phyloP scores from a whole-genome alignment of 2,329 filamentous ascomycete genomes.

The Albifimbria verrucaria region DNA sequence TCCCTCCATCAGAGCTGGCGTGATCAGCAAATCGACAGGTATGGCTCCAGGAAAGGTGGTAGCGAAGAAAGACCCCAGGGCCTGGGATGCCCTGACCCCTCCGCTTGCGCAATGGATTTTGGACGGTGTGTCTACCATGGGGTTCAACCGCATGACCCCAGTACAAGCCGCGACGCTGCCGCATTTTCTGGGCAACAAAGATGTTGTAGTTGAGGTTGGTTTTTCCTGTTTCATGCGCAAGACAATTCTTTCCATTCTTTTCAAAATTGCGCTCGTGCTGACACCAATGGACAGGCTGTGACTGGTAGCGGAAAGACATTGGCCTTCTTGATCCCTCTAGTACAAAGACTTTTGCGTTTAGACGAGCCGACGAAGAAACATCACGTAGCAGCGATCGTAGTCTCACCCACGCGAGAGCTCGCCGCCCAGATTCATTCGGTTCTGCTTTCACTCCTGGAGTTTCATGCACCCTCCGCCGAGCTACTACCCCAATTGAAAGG shows the following conservation, averaged over 20 bases:
- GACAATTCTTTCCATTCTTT: slow-evolving; percentile 1
- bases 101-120: slow-evolving; percentile 67
- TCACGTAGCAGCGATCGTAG: slow-evolving; percentile 85
- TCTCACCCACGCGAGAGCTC: slow-evolving; percentile 87
- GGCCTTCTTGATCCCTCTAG: slow-evolving; percentile 77
- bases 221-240: no score
- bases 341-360: slow-evolving; percentile 76
- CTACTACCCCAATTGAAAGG: slow-evolving; percentile 51
- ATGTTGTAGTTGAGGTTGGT: slow-evolving; percentile 79
- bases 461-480: slow-evolving; percentile 76
- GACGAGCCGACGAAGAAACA: slow-evolving; percentile 84
- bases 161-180: slow-evolving; percentile 93
- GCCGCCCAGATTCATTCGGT: slow-evolving; percentile 88
- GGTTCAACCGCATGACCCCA: slow-evolving; percentile 83
- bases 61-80: slow-evolving; percentile 45
- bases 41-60: slow-evolving; percentile 30
- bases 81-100: slow-evolving; percentile 37
- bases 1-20: neutral
- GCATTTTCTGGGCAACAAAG: slow-evolving; percentile 84
- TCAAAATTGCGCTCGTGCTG: neutral
- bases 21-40: neutral
- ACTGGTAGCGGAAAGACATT: slow-evolving; percentile 91
- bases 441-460: slow-evolving; percentile 70
- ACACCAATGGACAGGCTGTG: slow-evolving; percentile 55
- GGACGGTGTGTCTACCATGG: slow-evolving; percentile 79